Evolutionary conservation across 2,329 filamentous ascomycete genomes (phyloP), one percentile per base, ranked within the genome.

Genomic region (Cladosporium cucumerinum): DNA sequence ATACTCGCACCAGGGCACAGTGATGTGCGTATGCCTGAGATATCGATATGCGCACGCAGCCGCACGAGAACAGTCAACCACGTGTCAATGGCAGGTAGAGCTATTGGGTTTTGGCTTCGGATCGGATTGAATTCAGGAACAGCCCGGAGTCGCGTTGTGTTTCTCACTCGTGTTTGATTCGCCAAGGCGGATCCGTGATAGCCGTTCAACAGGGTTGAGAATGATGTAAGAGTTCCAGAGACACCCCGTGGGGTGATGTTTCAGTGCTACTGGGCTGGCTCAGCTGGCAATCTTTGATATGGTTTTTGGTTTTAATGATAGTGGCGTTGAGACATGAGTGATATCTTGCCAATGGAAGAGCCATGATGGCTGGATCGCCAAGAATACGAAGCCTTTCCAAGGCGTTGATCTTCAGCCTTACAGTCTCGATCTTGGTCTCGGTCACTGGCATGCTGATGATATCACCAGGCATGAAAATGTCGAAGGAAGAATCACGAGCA

Each of bases 281-380:
- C 32, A 14, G 32, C 32, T 14, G 32, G 32, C 32, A 34, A 52
- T 7, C 1, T 21, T 25, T 5, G 26, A 59, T 30, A 26, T n/a
- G n/a, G 18, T 30, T 30, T 59, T 18, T 32, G 16, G 26, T 12
- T 59, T 21, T 49, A 25, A 32, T 23, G 25, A 14, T 16, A 34
- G 14, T 16, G 5, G 26, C 10, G 28, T 39, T 21, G 18, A 32
- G 36, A 32, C 7, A 58, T 2, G 21, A 43, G 32, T 8, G 34
- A 34, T 58, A 57, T 10, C 14, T 16, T 39, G 54, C 32, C 32
- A 23, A n/a, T 36, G 23, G n/a, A 26, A 23, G 23, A 14, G 34
- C 57, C 57, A 12, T 60, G 39, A 60, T 60, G 57, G 57, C 32
- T 30, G 28, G 6, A 18, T 32, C 32, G 57, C 57, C 57, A 60